phyloP scores from a whole-genome alignment of 768 basidiomycete species.

The Boletus reticulatus region DNA sequence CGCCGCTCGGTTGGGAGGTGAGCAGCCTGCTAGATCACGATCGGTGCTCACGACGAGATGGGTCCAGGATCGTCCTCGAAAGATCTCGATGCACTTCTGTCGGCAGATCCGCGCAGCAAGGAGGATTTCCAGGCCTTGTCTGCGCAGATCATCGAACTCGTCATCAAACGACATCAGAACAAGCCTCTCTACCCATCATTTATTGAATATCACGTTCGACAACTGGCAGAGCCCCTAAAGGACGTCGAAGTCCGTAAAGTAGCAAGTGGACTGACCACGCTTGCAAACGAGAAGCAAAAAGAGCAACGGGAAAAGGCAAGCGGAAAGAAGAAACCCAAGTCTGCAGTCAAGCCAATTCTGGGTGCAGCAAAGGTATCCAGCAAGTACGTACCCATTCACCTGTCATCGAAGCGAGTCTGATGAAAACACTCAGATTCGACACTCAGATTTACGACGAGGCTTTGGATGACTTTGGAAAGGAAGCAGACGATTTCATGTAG shows the following conservation, averaged over 20 bases:
- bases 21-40: slow-evolving; percentile 10
- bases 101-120: slow-evolving; percentile 81
- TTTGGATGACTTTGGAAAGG: slow-evolving; percentile 81
- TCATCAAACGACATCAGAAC: slow-evolving; percentile 75
- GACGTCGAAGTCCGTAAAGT: slow-evolving; percentile 93
- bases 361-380: slow-evolving; percentile 67
- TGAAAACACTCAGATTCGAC: slow-evolving; percentile 55
- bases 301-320: slow-evolving; percentile 81
- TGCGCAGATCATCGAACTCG: slow-evolving; percentile 62
- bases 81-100: slow-evolving; percentile 70
- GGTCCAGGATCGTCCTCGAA: slow-evolving; percentile 59
- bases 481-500: slow-evolving; percentile 91
- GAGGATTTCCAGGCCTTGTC: slow-evolving; percentile 83
- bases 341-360: slow-evolving; percentile 66
- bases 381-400: slow-evolving; percentile 43
- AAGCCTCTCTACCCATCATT: slow-evolving; percentile 85
- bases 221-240: slow-evolving; percentile 72
- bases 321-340: slow-evolving; percentile 88
- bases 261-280: slow-evolving; percentile 75
- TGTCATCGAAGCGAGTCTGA: slow-evolving; percentile 12
- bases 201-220: slow-evolving; percentile 79
- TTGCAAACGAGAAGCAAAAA: slow-evolving; percentile 95
- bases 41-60: background rate
- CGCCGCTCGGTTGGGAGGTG: slow-evolving; percentile 62
- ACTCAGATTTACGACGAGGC: slow-evolving; percentile 83